Evolutionary conservation across 2,329 filamentous ascomycete genomes (phyloP).

Genomic region (Alternaria ventricosa): DNA sequence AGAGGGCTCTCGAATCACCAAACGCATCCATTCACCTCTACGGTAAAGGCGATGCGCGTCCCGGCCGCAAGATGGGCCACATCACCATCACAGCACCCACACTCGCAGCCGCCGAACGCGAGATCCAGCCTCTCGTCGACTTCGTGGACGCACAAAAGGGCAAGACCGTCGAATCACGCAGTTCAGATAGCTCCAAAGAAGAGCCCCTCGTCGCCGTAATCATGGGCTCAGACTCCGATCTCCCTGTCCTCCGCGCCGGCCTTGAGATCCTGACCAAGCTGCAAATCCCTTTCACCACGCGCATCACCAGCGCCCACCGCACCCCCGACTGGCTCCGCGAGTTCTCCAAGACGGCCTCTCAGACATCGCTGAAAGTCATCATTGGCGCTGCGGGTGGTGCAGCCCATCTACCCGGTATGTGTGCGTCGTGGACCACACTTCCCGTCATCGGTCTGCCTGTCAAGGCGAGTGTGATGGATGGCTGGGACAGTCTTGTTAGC

Average conservation of each 20-base stretch:
- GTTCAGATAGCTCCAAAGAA: slow-evolving; percentile 12
- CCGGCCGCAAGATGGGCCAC: slow-evolving; percentile 93
- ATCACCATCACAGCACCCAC: slow-evolving; percentile 78
- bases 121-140: slow-evolving; percentile 73
- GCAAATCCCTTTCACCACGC: slow-evolving; percentile 72
- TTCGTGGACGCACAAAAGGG: slow-evolving; percentile 64
- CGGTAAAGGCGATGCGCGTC: slow-evolving; percentile 83
- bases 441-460: slow-evolving; percentile 61
- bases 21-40: slow-evolving; percentile 81
- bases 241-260: slow-evolving; percentile 70
- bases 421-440: slow-evolving; percentile 56
- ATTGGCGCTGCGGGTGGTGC: slow-evolving; percentile 59
- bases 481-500: slow-evolving; percentile 58
- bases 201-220: slow-evolving; percentile 74
- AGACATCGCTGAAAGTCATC: slow-evolving; percentile 52
- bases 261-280: slow-evolving; percentile 73
- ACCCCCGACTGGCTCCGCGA: slow-evolving; percentile 57
- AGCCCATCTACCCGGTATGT: slow-evolving; percentile 61
- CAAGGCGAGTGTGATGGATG: slow-evolving; percentile 58
- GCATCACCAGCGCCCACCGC: slow-evolving; percentile 76
- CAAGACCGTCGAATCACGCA: slow-evolving; percentile 34
- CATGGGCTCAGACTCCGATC: slow-evolving; percentile 84
- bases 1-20: slow-evolving; percentile 63
- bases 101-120: slow-evolving; percentile 70
- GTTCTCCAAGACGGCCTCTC: slow-evolving; percentile 51